Evolutionary conservation across 331 rosid genomes (phyloP), one percentile per base, ranked within the genome.

Genomic region (Acacia concinna): DNA sequence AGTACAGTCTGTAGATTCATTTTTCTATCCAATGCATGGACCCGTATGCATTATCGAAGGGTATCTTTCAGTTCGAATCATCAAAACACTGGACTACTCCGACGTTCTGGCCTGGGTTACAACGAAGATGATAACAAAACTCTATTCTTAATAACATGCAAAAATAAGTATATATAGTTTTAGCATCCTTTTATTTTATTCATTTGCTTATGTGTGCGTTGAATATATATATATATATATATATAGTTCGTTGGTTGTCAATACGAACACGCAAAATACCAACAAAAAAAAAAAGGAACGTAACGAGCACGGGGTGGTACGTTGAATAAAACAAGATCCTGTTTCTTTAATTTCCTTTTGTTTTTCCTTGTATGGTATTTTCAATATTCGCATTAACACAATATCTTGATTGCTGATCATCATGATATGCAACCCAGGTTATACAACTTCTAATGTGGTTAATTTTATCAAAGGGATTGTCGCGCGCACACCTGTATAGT

Each of bases 271-370:
- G 56, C 52, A 62, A 67, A 67, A 49, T 23, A 49, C 56, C n/a
- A n/a, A n/a, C n/a, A n/a, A n/a, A n/a, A n/a, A n/a, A 52, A 18
- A 56, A 84, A 66, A 80, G 71, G 31, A 76, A 75, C 81, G 76
- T 63, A 52, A 62, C 49, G 79, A 84, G 71, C 84, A 78, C 35
- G 87, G 74, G 74, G 67, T 57, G 70, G 79, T 72, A 35, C 66
- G 65, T 71, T 71, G 51, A 18, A 79, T 62, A 67, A 59, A 68
- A 79, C 62, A 20, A n/a, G n/a, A 71, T 75, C 81, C 5, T 8
- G 0, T 8, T 62, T 73, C 65, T 46, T 74, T 71, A 30, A 4
- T 0, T 30, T 6, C 17, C 0, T 49, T 18, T 49, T 49, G n/a
- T 6, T 12, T 14, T 13, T 2, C 1, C 3, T 44, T n/a, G 11